Evolutionary conservation across 2,329 filamentous ascomycete genomes (phyloP).

Genomic region (Cladophialophora exuberans): DNA sequence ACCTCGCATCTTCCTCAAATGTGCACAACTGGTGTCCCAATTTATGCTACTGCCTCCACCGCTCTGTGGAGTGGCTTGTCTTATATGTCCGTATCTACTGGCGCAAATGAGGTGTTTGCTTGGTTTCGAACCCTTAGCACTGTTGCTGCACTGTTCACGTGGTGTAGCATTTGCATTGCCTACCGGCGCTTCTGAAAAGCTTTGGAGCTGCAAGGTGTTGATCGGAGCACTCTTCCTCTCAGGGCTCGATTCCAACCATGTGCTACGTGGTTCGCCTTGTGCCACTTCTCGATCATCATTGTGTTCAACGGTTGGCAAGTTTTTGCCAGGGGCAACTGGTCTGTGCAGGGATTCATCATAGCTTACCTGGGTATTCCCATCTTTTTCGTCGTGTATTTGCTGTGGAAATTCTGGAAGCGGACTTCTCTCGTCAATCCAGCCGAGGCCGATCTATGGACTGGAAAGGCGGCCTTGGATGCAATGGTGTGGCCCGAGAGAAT

Average conservation of each 20-base stretch:
- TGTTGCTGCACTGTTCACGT: slow-evolving; percentile 53
- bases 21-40: slow-evolving; percentile 58
- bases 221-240: slow-evolving; percentile 42
- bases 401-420: slow-evolving; percentile 40
- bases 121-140: slow-evolving; percentile 54
- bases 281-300: slow-evolving; percentile 57
- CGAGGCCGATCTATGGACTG: slow-evolving; percentile 56
- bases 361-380: slow-evolving; percentile 51
- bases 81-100: slow-evolving; percentile 33
- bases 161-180: slow-evolving; percentile 51
- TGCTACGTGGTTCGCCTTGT: slow-evolving; percentile 65
- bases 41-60: slow-evolving; percentile 59
- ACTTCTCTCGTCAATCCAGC: slow-evolving; percentile 47
- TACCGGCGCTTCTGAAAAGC: slow-evolving; percentile 53
- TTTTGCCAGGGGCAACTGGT: slow-evolving; percentile 39
- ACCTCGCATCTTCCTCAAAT: slow-evolving; percentile 56
- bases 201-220: slow-evolving; percentile 44
- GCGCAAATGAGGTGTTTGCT: slow-evolving; percentile 42
- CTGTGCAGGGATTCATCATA: slow-evolving; percentile 49
- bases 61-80: slow-evolving; percentile 48
- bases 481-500: slow-evolving; percentile 27
- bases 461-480: slow-evolving; percentile 20
- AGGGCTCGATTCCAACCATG: slow-evolving; percentile 54
- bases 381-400: slow-evolving; percentile 38
- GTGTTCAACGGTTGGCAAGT: slow-evolving; percentile 65